Percentiles rank a stretch among this genome's conserved stretches.
Conservation (phyloP, 768 basidiomycete genomes). For the Amylocystis lapponica region DNA sequence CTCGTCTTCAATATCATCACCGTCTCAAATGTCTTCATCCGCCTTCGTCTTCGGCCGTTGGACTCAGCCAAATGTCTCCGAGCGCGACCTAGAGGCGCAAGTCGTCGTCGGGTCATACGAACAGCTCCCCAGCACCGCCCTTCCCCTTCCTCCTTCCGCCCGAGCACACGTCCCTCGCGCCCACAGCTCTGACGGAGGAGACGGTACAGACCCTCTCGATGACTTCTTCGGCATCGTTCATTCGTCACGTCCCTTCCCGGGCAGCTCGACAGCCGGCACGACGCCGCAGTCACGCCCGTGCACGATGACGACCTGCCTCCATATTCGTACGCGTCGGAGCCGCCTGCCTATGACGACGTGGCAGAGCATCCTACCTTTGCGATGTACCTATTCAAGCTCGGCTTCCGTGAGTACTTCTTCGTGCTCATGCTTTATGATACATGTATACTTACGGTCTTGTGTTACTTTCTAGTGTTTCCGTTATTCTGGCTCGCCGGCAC, state of each 20-base stretch:
- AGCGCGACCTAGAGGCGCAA: conserved; percentile 6
- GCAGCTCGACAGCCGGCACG: conserved; percentile 29
- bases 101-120: neutral
- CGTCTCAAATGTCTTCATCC: neutral
- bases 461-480: conserved; percentile 35
- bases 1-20: neutral
- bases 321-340: conserved; percentile 23
- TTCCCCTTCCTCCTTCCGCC: neutral
- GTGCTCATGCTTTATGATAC: neutral
- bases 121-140: neutral
- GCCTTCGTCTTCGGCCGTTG: conserved; percentile 1
- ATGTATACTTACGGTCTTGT: neutral
- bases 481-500: conserved; percentile 41
- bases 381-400: conserved; percentile 43
- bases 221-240: conserved; percentile 24
- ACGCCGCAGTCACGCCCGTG: conserved; percentile 11
- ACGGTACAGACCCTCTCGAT: conserved; percentile 3
- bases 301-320: conserved; percentile 18
- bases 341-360: conserved; percentile 29
- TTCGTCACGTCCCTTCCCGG: conserved; percentile 6
- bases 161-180: neutral
- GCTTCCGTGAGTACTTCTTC: conserved; percentile 38
- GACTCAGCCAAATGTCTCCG: neutral
- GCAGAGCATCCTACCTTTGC: conserved; percentile 40
- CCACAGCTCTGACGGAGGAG: neutral